Conservation (phyloP, 805 yeast species). For the Isabelozyma pseudorhagii region DNA sequence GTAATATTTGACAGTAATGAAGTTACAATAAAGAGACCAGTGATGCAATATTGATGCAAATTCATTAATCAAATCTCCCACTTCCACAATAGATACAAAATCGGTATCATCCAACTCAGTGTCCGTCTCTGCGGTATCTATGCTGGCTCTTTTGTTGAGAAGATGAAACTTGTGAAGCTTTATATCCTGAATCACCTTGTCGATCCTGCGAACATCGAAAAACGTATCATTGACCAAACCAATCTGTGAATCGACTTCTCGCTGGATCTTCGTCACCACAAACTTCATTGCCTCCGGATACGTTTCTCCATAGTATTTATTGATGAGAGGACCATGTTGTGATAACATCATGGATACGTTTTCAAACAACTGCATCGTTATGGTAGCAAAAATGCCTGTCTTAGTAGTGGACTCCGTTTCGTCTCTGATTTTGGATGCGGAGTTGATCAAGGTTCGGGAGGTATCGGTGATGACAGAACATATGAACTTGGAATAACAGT, state of each 20-base stretch:
- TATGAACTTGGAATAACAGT: conserved; percentile 80
- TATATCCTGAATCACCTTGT: conserved; percentile 52
- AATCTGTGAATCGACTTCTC: conserved; percentile 90
- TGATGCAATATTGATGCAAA: conserved; percentile 73
- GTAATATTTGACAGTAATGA: conserved; percentile 67
- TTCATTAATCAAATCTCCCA: conserved; percentile 68
- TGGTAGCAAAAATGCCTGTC: conserved; percentile 56
- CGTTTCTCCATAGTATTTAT: conserved; percentile 51
- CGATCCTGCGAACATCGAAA: conserved; percentile 66
- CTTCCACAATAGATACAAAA: conserved; percentile 52
- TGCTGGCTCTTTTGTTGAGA: conserved; percentile 9
- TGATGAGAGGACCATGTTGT: conserved; percentile 82
- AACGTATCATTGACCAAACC: conserved; percentile 85
- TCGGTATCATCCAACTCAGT: conserved; percentile 28
- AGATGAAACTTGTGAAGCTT: conserved; percentile 42
- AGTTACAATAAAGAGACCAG: conserved; percentile 79
- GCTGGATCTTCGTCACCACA: conserved; percentile 72
- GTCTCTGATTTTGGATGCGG: conserved; percentile 12
- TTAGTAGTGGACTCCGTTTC: conserved; percentile 19
- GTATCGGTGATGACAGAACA: conserved; percentile 81
- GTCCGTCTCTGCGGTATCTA: conserved; percentile 19
- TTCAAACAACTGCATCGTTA: conserved; percentile 70
- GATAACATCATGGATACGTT: conserved; percentile 79
- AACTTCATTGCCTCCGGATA: conserved; percentile 60
- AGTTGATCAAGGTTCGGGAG: conserved; percentile 61